Evolutionary conservation across 331 rosid genomes (phyloP).

Genomic region (Spiraea crenata): DNA sequence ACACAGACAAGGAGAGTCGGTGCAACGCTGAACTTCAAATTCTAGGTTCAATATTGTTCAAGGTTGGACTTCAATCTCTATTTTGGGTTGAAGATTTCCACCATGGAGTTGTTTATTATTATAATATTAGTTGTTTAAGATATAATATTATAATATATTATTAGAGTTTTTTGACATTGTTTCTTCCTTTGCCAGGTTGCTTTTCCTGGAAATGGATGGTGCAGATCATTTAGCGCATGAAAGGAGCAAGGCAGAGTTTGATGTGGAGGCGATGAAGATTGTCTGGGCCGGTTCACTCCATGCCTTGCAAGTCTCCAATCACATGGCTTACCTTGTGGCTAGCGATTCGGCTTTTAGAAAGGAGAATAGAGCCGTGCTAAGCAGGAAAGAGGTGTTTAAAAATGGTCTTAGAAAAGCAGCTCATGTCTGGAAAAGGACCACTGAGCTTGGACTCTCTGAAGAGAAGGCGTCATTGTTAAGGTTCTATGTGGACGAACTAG

Average conservation of each 20-base stretch:
- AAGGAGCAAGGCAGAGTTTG: conserved; percentile 70
- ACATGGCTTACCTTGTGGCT: conserved; percentile 75
- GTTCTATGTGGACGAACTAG: conserved; percentile 66
- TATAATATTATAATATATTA: too few species aligned
- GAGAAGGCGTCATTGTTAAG: conserved; percentile 72
- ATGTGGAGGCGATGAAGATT: conserved; percentile 71
- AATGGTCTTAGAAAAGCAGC: conserved; percentile 73
- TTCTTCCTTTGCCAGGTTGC: conserved; percentile 4
- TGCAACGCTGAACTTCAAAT: too few species aligned
- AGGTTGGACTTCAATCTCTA: too few species aligned
- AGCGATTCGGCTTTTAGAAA: conserved; percentile 74
- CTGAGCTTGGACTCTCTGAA: conserved; percentile 72
- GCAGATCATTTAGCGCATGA: conserved; percentile 69
- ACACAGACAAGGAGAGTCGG: too few species aligned
- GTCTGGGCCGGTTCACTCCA: conserved; percentile 88
- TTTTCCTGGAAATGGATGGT: conserved; percentile 35
- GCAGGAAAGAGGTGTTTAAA: conserved; percentile 73
- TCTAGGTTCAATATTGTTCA: too few species aligned
- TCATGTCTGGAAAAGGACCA: conserved; percentile 72
- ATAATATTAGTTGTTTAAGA: too few species aligned
- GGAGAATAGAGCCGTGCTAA: conserved; percentile 54
- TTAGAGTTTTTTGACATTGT: too few species aligned
- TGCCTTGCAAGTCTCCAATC: conserved; percentile 54
- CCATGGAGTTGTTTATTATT: too few species aligned
- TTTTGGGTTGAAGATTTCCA: too few species aligned